Percentiles rank a stretch among this genome's conserved stretches.
Evolutionary conservation across 345 rosid species (phyloP).

Genomic region (Salix viminalis): DNA sequence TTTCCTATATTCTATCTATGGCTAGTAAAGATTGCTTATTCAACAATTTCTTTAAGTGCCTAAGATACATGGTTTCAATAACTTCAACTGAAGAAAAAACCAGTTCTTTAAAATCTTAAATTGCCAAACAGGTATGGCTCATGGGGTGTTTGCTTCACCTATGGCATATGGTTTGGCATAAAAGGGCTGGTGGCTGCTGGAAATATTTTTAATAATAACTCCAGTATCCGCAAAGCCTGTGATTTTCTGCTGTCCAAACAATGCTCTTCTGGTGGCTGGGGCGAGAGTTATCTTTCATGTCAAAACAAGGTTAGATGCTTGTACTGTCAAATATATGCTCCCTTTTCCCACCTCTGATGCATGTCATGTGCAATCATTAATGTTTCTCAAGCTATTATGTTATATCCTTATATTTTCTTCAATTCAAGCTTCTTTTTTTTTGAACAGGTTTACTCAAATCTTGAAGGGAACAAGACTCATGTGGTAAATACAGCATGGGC

Average conservation of each 20-base stretch:
- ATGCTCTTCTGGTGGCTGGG: conserved; percentile 87
- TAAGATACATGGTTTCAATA: not conserved
- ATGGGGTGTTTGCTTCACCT: conserved; percentile 89
- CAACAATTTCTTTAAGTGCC: not conserved
- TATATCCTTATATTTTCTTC: not conserved
- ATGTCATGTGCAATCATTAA: not conserved
- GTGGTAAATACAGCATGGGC: conserved; percentile 76
- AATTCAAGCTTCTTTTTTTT: too few species aligned
- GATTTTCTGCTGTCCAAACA: conserved; percentile 85
- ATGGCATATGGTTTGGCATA: conserved; percentile 80
- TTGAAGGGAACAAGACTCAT: conserved; percentile 45
- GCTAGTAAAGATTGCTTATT: not conserved
- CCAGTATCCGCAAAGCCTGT: conserved; percentile 68
- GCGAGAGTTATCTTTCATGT: conserved; percentile 95
- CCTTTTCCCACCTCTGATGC: not conserved
- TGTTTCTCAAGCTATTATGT: not conserved
- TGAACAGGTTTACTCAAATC: conserved; percentile 49
- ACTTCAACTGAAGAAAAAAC: not conserved
- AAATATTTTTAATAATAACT: conserved; percentile 49
- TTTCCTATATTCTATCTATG: not conserved
- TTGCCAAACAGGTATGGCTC: conserved; percentile 77
- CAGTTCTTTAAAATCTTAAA: not conserved
- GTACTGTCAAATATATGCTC: not conserved
- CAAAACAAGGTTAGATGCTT: conserved; percentile 59
- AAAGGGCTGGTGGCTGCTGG: conserved; percentile 78